Conservation (phyloP, 2,329 filamentous ascomycete species). For the Pseudopyricularia javanii region DNA sequence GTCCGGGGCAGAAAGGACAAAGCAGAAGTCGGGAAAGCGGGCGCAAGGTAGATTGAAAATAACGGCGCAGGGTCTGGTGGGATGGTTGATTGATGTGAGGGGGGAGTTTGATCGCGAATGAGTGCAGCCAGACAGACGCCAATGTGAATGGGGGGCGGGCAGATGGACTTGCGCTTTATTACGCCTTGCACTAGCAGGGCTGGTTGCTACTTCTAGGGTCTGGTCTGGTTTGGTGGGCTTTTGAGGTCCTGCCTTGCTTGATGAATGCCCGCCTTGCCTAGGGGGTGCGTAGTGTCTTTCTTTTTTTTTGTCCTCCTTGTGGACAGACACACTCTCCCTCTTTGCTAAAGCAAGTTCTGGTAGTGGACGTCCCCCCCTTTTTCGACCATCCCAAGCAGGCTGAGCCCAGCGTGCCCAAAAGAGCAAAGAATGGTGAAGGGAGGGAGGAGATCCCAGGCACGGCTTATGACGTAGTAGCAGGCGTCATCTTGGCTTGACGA, state of each 20-base stretch:
- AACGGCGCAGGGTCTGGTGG: no score
- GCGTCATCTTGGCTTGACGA: conserved; percentile 2
- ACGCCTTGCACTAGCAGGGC: not conserved
- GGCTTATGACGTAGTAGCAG: conserved; percentile 2
- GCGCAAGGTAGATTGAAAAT: no score
- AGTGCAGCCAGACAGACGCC: no score
- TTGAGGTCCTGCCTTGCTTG: not conserved
- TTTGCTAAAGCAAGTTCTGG: not conserved
- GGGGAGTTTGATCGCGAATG: no score
- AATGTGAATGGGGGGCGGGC: not conserved
- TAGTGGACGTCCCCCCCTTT: not conserved
- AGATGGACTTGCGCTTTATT: not conserved
- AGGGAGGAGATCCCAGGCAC: not conserved
- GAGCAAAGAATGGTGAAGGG: not conserved
- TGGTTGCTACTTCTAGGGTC: not conserved
- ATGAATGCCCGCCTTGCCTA: no score
- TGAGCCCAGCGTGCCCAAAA: not conserved
- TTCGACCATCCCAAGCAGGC: not conserved
- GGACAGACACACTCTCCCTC: no score
- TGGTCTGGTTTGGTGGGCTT: no score
- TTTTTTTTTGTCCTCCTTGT: not conserved
- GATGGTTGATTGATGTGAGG: not conserved
- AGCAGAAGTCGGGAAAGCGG: no score
- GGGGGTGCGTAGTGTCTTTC: no score
- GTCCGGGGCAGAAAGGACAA: no score